Evolutionary conservation across 2,329 filamentous ascomycete species (phyloP), one percentile per base, ranked within the genome.

Genomic region (Xylariaceae sp.): DNA sequence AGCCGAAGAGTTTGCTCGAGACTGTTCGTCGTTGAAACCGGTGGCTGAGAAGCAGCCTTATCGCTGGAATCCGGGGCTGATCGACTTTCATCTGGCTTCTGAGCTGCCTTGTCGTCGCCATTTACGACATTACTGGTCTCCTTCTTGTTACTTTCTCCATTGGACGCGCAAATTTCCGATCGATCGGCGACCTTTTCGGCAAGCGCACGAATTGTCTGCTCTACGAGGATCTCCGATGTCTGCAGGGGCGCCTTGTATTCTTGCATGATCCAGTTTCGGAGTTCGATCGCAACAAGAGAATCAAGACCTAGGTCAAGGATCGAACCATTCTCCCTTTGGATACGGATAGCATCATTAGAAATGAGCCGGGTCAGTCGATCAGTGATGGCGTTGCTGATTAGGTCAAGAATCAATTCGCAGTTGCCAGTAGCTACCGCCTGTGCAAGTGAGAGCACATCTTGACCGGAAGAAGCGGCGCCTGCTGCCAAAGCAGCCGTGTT

Each of bases 261-360:
- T 37, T 55, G 55, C 51, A 51, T 51, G n/a, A 58, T 30, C 61
- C 61, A 62, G 39, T 62, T 62, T 6, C 61, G 58, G 9, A 58
- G 50, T 50, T 62, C 61, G 5, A 60, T 54, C 4, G 55, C 58
- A 4, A 62, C 54, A 3, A 60, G 61, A 2, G 58, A 60, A 34
- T 60, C 58, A 2, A 60, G 37, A 6, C 58, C 61, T 2, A 58
- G 58, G 15, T 18, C 51, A 5, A 62, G 50, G 11, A 59, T 61
- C 1, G 60, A 62, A 11, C 60, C 56, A 6, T n/a, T 45, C 41
- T 45, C 41, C 6, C 18, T 47, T 13, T 58, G 44, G 34, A 65
- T 59, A 10, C 10, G 44, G 15, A 17, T n/a, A 13, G 34, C 34
- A 11, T 58, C 60, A 4, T 61, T 50, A 1, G 53, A 58, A 30